These are phyloP conservation scores for Xylariaceae sp. DNA, from an alignment of 2,329 filamentous ascomycete species.

Conservation along the genomic window DNA sequence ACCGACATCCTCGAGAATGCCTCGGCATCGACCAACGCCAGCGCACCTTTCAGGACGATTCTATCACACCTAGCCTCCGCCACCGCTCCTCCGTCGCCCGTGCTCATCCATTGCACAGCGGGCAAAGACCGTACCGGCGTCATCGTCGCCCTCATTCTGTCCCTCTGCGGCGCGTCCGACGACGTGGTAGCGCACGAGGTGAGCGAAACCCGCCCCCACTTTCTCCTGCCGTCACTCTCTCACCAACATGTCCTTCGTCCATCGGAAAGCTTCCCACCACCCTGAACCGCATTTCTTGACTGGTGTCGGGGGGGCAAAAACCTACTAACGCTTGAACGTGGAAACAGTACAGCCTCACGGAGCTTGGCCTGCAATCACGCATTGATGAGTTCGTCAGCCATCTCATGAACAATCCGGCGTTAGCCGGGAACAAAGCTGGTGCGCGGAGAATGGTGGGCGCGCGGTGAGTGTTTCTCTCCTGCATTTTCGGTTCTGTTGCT, in stretches of 20 bases:
- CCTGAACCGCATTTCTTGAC: too few species aligned
- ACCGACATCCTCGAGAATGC: slow-evolving; percentile 53
- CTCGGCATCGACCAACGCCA: slow-evolving; percentile 39
- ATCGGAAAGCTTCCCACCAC: too few species aligned
- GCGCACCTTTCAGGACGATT: slow-evolving; percentile 48
- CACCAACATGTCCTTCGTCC: too few species aligned
- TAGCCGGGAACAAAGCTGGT: slow-evolving; percentile 41
- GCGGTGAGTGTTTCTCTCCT: slow-evolving; percentile 26
- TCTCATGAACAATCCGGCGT: slow-evolving; percentile 44
- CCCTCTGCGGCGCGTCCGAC: slow-evolving; percentile 52
- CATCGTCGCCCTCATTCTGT: slow-evolving; percentile 55
- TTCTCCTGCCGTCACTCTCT: too few species aligned
- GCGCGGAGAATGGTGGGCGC: slow-evolving; percentile 43
- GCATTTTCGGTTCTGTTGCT: not conserved
- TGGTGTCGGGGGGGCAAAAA: too few species aligned
- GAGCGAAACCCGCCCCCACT: too few species aligned
- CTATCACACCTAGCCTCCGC: slow-evolving; percentile 50
- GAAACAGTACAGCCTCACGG: slow-evolving; percentile 59
- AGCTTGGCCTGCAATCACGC: slow-evolving; percentile 43
- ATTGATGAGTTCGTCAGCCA: slow-evolving; percentile 34
- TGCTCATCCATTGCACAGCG: slow-evolving; percentile 61
- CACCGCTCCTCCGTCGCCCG: slow-evolving; percentile 38
- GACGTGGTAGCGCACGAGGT: slow-evolving; percentile 53
- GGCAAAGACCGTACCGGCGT: slow-evolving; percentile 69
- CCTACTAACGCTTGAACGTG: too few species aligned